These are phyloP conservation scores for Tillandsia fasciculata DNA, from an alignment of 176 grass and related monocot genomes.

Conservation along the genomic window DNA sequence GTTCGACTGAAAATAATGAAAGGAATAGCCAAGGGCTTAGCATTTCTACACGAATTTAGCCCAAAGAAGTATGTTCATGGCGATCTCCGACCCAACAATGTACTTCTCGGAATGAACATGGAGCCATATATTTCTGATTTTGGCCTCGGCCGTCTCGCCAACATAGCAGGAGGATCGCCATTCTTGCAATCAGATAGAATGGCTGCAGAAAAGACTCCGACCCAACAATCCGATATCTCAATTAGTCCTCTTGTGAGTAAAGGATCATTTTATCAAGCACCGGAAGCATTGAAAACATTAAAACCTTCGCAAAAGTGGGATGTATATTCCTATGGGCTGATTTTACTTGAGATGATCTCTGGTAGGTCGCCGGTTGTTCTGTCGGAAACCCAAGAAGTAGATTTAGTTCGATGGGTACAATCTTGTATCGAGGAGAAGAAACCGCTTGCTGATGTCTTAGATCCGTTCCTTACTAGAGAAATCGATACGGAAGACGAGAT, in stretches of 20 bases:
- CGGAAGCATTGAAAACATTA: constrained; percentile 61
- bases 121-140: constrained; percentile 85
- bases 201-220: constrained; percentile 38
- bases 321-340: constrained; percentile 74
- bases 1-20: constrained; percentile 69
- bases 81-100: constrained; percentile 77
- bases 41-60: constrained; percentile 83
- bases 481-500: constrained; percentile 62
- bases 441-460: constrained; percentile 55
- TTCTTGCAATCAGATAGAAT: constrained; percentile 39
- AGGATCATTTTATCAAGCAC: constrained; percentile 76
- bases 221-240: constrained; percentile 44
- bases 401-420: constrained; percentile 77
- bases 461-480: constrained; percentile 48
- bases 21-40: constrained; percentile 58
- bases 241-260: constrained; percentile 48
- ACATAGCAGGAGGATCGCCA: constrained; percentile 71
- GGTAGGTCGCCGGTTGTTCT: constrained; percentile 44
- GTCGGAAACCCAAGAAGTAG: constrained; percentile 75
- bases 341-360: constrained; percentile 79
- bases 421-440: constrained; percentile 87
- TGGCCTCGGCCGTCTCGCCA: constrained; percentile 71
- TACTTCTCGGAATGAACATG: constrained; percentile 63
- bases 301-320: constrained; percentile 99
- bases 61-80: constrained; percentile 96